Base-by-base conservation (phyloP, 768 basidiomycete genomes). In the Pulveroboletus frians region DNA sequence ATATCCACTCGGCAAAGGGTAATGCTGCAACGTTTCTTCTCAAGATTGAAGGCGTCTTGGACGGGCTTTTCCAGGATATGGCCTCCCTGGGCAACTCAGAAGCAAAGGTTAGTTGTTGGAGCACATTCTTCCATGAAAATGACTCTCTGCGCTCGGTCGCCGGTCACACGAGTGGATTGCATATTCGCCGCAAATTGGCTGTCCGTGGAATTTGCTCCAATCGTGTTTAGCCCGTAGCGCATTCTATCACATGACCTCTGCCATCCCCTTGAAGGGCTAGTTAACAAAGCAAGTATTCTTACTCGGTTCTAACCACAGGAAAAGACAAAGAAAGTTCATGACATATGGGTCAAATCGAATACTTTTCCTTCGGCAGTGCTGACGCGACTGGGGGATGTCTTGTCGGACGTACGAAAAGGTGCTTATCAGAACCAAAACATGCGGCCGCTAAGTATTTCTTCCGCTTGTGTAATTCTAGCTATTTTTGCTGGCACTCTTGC, bases 251-350 rank as follows among this genome's bases (percentile, higher is more conserved):
- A 65, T 64, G 64, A 61, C 52, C 57, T 39, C 42, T 38, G 47
- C 36, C 31, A 43, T 52, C 36, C 49, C 42, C 43, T 7, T 31
- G 21, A 59, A 65, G 62, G 60, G 64, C 62, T 69, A 71, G 75
- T 80, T 51, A 69, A 80, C 75, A 54, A 58, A 50, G 54, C 55
- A 58, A 57, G 54, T 48, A 47, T 64, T 64, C 59, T 69, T 66
- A 68, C 63, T 56, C 61, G 62, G 62, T 59, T 70, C 53, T 55
- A 53, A 64, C 51, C 65, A 70, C 76, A 97, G 94, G 95, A 96
- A 76, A 99, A 99, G 74, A 79, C 89, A 39, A 86, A 87, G 76
- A 98, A 98, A 71, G 84, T 99, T 63, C 81, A 95, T 70, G 96
- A 97, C 72, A 97, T 99, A 62, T 99, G 95, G 95, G 79, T 77